Evolutionary conservation across 1,139 yeast species (phyloP), one percentile per base, ranked within the genome.

Genomic region (Protomyces inouyei): DNA sequence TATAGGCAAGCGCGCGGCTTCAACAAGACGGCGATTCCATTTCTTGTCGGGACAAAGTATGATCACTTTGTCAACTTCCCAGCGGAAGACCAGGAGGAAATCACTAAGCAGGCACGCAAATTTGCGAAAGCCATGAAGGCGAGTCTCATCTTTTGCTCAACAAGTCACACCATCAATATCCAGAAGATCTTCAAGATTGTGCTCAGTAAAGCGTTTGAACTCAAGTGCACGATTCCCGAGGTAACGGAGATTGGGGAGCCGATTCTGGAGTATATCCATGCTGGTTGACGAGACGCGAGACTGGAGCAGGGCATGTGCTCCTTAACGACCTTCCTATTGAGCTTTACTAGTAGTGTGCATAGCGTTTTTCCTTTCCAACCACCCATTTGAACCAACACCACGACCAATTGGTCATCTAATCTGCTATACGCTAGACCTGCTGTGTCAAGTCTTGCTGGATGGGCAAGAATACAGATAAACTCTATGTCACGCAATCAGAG

Each of bases 141-240:
- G 0, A 91, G 96, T 18, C 81, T 93, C 61, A 83, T 93, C 10
- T 95, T 93, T 75, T 89, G 96, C 71, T 92, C 98, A 8, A 90
- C 98, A 0, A 85, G 93, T 70, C 95, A 90, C 71, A 89, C 97
- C 2, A 90, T 95, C 70, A 93, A 93, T 71, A 90, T 93, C 18
- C 98, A 93, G 73, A 93, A 92, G 70, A 91, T 93, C 38, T 93
- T 93, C 79, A 95, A 93, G 74, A 85, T 93, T 63, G 88, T 95
- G 48, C 82, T 93, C 60, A 87, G 97, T 52, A 93, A 92, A 74
- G 95, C 96, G 3, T 95, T 93, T 75, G 97, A 91, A 73, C 79
- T 93, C 72, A 86, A 86, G 70, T 79, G 93, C 71, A 87, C 87
- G 60, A 82, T 93, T 32, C 96, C 95, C 5, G 98, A 93, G 54